A percentile compares a stretch with the other conserved stretches of the same genome.
Evolutionary conservation across 306 rosid species (phyloP).

Genomic region (Medicago arabica): DNA sequence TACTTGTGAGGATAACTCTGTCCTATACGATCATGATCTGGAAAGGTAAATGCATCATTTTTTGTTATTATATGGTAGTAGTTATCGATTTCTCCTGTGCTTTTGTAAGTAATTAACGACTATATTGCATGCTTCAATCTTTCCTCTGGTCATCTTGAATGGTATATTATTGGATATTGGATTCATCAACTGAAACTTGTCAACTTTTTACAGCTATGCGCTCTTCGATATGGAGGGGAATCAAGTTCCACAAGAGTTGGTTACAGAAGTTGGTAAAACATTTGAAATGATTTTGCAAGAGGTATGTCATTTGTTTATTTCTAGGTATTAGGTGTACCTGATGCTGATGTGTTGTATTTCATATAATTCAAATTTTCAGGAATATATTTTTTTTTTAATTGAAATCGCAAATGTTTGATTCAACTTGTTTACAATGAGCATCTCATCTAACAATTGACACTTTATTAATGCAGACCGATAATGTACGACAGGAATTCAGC

Average conservation of each 20-base stretch:
- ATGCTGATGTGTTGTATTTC: constrained; percentile 15
- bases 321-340: constrained; percentile 19
- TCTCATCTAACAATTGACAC: constrained; percentile 40
- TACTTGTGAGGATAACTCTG: constrained; percentile 96
- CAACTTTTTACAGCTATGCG: constrained; percentile 71
- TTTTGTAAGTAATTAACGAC: constrained; percentile 11
- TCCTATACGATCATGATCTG: constrained; percentile 94
- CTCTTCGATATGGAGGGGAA: constrained; percentile 96
- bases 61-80: constrained; percentile 21
- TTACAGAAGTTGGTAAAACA: constrained; percentile 69
- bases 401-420: constrained; percentile 15
- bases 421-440: constrained; percentile 34
- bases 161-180: neutral
- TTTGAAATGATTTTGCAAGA: constrained; percentile 80
- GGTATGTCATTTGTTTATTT: constrained; percentile 51
- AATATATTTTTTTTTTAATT: constrained; percentile 19
- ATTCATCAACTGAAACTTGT: constrained; percentile 31
- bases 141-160: neutral
- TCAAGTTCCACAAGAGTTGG: constrained; percentile 91
- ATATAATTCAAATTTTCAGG: constrained; percentile 4
- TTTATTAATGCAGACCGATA: constrained; percentile 66
- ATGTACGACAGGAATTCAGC: constrained; percentile 64
- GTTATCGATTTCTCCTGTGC: constrained; percentile 18
- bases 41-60: constrained; percentile 64
- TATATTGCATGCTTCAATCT: neutral